A percentile compares a stretch with the other conserved stretches of the same genome.
Evolutionary conservation across 1,284 basidiomycete species (phyloP).

Genomic region (Lentinula novae-zelandiae): DNA sequence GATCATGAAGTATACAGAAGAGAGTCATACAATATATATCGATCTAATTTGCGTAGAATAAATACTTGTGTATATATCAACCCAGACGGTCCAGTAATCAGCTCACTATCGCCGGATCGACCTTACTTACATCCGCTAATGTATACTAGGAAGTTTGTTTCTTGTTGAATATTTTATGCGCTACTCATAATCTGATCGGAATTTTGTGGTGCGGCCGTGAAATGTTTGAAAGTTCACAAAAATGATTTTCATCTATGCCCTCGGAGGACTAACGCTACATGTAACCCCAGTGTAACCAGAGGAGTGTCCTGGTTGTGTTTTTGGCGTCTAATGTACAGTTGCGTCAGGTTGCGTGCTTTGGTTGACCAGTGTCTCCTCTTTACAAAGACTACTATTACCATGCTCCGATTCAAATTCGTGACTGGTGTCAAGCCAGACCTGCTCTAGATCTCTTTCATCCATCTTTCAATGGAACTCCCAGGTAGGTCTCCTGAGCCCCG

Average conservation of each 20-base stretch:
- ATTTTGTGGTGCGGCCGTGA: background rate
- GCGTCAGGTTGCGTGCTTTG: background rate
- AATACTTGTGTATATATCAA: too few relatives aligned
- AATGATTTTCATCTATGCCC: too few relatives aligned
- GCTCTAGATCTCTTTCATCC: background rate
- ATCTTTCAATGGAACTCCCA: slow-evolving; percentile 6
- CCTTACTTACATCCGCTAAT: too few relatives aligned
- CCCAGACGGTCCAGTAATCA: background rate
- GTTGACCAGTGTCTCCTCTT: too few relatives aligned
- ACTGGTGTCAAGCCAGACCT: background rate
- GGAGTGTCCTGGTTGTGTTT: too few relatives aligned
- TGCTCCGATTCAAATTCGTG: too few relatives aligned
- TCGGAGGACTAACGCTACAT: too few relatives aligned
- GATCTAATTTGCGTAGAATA: background rate
- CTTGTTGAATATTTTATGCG: background rate
- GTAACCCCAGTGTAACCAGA: too few relatives aligned
- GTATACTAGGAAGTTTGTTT: background rate
- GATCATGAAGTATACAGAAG: background rate
- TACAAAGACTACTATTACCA: too few relatives aligned
- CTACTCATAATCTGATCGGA: background rate
- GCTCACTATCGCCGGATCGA: background rate
- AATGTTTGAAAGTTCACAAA: too few relatives aligned
- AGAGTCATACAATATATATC: background rate
- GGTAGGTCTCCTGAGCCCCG: background rate
- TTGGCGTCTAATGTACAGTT: background rate